phyloP scores from a whole-genome alignment of 768 basidiomycete species.

The Serendipita sp. region DNA sequence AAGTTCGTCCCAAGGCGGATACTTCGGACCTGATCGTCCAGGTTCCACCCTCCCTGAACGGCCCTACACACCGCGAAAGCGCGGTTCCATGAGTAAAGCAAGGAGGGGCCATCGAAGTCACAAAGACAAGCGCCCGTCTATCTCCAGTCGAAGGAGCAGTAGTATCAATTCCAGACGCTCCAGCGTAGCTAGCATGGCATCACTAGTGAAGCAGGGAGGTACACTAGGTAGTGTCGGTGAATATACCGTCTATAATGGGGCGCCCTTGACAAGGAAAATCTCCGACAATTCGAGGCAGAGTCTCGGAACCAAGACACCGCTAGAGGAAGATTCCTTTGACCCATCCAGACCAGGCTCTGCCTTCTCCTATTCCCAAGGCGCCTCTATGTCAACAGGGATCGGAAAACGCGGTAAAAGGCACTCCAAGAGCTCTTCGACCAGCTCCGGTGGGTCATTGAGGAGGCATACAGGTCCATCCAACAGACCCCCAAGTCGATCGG shows the following conservation, averaged over 20 bases:
- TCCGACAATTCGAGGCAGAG: background rate
- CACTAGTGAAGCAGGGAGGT: background rate
- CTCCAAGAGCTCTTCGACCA: constrained; percentile 3
- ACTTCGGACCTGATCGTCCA: constrained; percentile 9
- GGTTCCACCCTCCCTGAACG: constrained; percentile 14
- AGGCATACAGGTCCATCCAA: background rate
- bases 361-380: background rate
- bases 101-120: constrained; percentile 20
- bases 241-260: background rate
- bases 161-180: constrained; percentile 75
- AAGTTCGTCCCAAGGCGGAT: background rate
- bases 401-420: constrained; percentile 3
- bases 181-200: constrained; percentile 30
- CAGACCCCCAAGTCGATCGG: background rate
- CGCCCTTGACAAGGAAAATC: background rate
- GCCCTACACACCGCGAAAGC: constrained; percentile 11
- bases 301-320: background rate
- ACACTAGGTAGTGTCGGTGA: background rate
- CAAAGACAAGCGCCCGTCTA: constrained; percentile 45
- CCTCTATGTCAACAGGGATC: background rate
- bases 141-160: constrained; percentile 75
- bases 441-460: background rate
- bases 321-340: background rate
- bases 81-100: constrained; percentile 9
- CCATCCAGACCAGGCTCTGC: constrained; percentile 1